Conservation (phyloP, 2,329 filamentous ascomycete genomes). For the Clathrospora elynae region DNA sequence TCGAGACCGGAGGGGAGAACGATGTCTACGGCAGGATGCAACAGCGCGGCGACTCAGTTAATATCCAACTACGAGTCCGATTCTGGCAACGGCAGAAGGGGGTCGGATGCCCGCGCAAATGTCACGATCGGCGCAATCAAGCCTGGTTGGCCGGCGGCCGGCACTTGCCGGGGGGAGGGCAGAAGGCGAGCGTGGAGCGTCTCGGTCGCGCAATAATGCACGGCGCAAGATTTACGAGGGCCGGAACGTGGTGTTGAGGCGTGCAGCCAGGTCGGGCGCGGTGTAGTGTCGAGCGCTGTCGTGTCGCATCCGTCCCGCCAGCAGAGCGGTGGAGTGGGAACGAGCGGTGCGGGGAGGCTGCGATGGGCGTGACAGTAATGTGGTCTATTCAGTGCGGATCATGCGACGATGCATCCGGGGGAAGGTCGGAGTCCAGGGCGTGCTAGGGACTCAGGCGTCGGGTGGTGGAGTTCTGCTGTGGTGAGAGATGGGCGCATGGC, state of each 20-base stretch:
- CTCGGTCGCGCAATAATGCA: constrained; percentile 23
- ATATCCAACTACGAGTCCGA: constrained; percentile 3
- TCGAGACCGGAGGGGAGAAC: constrained; percentile 4
- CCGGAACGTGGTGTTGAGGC: constrained; percentile 15
- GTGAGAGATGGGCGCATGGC: constrained; percentile 35
- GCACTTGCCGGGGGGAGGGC: constrained; percentile 36
- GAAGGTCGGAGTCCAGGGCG: constrained; percentile 30
- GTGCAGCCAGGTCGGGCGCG: constrained; percentile 32
- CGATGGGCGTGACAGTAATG: constrained; percentile 30
- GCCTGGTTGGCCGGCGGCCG: constrained; percentile 24
- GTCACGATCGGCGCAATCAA: constrained; percentile 28
- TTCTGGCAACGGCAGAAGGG: constrained; percentile 6
- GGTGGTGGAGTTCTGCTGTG: constrained; percentile 30
- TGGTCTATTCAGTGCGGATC: constrained; percentile 27
- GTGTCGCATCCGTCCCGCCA: constrained; percentile 46
- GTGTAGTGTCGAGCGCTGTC: constrained; percentile 30
- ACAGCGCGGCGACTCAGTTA: background rate
- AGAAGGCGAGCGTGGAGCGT: constrained; percentile 19
- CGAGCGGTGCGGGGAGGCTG: constrained; percentile 25
- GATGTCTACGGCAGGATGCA: constrained; percentile 9
- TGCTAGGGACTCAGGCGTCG: constrained; percentile 34
- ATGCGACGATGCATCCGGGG: constrained; percentile 38
- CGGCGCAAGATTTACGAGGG: constrained; percentile 33
- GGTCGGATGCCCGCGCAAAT: constrained; percentile 22
- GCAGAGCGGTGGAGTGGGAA: constrained; percentile 29